A percentile compares a stretch with the other conserved stretches of the same genome.
Conservation (phyloP, 2,329 filamentous ascomycete genomes). For the Curvularia verruculosa region DNA sequence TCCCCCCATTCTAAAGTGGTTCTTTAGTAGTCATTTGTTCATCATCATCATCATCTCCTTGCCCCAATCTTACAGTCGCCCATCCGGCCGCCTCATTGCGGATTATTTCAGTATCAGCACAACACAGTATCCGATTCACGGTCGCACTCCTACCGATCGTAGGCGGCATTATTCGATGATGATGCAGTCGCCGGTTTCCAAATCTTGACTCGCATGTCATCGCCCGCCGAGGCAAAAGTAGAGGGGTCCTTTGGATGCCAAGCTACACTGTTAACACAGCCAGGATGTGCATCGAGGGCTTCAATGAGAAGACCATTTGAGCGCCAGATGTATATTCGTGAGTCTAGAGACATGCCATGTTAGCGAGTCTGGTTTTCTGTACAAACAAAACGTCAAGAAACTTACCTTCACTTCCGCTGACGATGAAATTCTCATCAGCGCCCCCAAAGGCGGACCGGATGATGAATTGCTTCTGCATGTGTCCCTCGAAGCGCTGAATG, state of each 20-base stretch:
- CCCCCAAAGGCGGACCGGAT: conserved; percentile 87
- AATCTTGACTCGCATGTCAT: conserved; percentile 86
- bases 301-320: conserved; percentile 80
- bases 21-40: too few relatives aligned
- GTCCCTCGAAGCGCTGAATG: conserved; percentile 77
- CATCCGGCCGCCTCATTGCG: background rate
- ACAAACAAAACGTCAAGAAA: background rate
- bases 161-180: conserved; percentile 27
- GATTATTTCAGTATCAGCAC: background rate
- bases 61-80: too few relatives aligned
- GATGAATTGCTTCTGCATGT: conserved; percentile 75
- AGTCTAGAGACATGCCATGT: conserved; percentile 55
- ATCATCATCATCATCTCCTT: too few relatives aligned
- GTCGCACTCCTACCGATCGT: conserved; percentile 22
- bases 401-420: conserved; percentile 88
- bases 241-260: conserved; percentile 86
- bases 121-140: background rate
- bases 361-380: background rate
- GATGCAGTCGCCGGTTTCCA: conserved; percentile 51
- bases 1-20: too few relatives aligned
- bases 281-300: conserved; percentile 74
- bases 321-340: conserved; percentile 85
- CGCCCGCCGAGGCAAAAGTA: conserved; percentile 89
- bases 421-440: conserved; percentile 87
- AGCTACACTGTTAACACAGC: conserved; percentile 82